Evolutionary conservation across 371 early-diverging fungal species (phyloP), one percentile per base, ranked within the genome.

Genomic region (Saksenaea vasiformis): DNA sequence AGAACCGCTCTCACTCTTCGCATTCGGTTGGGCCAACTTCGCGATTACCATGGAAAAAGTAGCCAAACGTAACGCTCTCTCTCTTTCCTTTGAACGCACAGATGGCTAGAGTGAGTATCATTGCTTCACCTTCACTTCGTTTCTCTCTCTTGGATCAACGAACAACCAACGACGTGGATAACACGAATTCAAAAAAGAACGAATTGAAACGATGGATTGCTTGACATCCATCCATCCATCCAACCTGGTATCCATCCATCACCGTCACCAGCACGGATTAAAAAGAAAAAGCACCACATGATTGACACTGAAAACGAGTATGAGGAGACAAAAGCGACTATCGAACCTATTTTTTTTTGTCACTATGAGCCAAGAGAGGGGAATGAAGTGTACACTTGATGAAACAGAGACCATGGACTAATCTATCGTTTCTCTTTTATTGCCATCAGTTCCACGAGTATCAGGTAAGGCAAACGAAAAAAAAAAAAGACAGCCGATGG

Each of bases 361-460:
- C 58, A 22, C 34, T 14, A 11, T 28, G 9, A 34, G 17, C 15
- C 44, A 8, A 31, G 62, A 55, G 37, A 41, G 62, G 59, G 55
- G 63, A 60, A 62, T 63, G 68, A 36, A 43, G 56, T 31, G 61
- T 61, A 28, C 37, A 57, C 35, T 17, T 28, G 8, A 56, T 56
- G 55, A 26, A 60, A 35, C 14, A 55, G 56, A 34, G 17, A 13
- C 26, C 31, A 15, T 24, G 26, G 39, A 56, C 11, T 47, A 37
- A 10, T 15, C 10, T 36, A 47, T 27, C 13, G 58, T 54, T 62
- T 65, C 28, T 38, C 47, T 24, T 26, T 60, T 41, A 14, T 54
- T 11, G 54, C n/a, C 14, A 47, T 11, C 76, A 86, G 88, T 83
- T 86, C 73, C 83, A 85, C 79, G 89, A 88, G 77, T 88, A 88